phyloP scores from a whole-genome alignment of 805 yeast species.

The Suhomyces vadensis region DNA sequence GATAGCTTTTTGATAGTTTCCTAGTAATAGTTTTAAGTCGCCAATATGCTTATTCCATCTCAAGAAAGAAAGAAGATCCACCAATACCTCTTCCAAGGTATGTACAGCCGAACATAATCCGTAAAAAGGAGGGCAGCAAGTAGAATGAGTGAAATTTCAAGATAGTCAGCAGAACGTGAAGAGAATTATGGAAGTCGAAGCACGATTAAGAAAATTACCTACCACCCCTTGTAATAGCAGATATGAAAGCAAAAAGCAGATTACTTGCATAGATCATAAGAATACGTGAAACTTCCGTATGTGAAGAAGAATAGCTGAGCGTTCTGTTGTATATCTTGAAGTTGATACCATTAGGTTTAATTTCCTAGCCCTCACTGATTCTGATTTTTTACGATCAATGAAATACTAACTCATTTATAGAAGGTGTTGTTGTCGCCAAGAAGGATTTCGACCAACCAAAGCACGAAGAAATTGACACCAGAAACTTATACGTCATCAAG shows the following conservation, averaged over 20 bases:
- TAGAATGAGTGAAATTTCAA: too few species aligned
- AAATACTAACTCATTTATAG: conserved; percentile 53
- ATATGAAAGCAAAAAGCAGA: too few species aligned
- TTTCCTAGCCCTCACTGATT: neutral
- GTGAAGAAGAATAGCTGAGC: too few species aligned
- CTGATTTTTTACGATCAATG: neutral
- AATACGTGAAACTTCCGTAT: too few species aligned
- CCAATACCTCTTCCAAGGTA: conserved; percentile 98
- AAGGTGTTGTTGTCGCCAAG: conserved; percentile 99
- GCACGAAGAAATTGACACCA: conserved; percentile 98
- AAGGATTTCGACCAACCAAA: conserved; percentile 96
- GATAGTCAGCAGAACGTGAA: neutral
- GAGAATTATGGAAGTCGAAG: too few species aligned
- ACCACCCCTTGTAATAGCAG: too few species aligned
- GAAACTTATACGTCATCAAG: conserved; percentile 96
- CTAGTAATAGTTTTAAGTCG: conserved; percentile 14
- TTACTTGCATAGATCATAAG: too few species aligned
- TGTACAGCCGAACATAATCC: conserved; percentile 37
- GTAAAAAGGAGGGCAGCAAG: too few species aligned
- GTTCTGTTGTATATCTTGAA: too few species aligned
- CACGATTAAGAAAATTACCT: too few species aligned
- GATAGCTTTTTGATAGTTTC: conserved; percentile 4
- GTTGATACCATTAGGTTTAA: neutral
- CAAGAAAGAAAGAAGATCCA: conserved; percentile 99
- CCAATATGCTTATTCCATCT: conserved; percentile 95